Base-by-base conservation (phyloP, 2,329 filamentous ascomycete genomes). In the Tetracladium maxilliforme region DNA sequence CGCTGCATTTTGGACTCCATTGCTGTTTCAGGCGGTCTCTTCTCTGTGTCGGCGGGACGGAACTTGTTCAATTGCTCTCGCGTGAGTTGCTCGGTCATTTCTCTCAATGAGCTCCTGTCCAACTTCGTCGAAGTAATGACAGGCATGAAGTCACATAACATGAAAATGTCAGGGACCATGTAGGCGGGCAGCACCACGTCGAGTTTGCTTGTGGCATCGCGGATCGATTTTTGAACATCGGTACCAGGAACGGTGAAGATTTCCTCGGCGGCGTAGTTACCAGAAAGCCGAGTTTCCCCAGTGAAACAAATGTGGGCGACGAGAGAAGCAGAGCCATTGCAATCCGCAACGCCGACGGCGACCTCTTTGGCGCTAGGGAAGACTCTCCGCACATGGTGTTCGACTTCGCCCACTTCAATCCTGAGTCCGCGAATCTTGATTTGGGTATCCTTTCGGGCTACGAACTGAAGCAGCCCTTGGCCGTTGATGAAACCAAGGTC, bases 361-460 rank as follows among this genome's bases (percentile, higher is more conserved):
- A n/a, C n/a, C n/a, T n/a, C n/a, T n/a, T n/a, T n/a, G n/a, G n/a
- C n/a, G n/a, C n/a, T n/a, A n/a, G n/a, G n/a, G n/a, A n/a, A n/a
- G n/a, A n/a, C n/a, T 73, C 80, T 25, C 67, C 64, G 23, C 83
- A 65, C 2, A 92, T 54, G 0, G n/a, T 26, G 19, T 18, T 38
- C 35, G 4, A 38, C 29, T 13, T 35, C 35, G 8, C 29, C 32
- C 10, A 38, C 23, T 26, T 38, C 35, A 13, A 38, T 27, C n/a
- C 35, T 19, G 17, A 35, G 35, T 4, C 35, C 35, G 6, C 31
- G 27, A 10, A 38, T 18, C 39, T 77, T 77, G 27, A 74, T 60
- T 43, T 76, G 71, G 14, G 70, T 65, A 37, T 77, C 71, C 24
- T 64, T 62, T 12, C 71, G 61, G 6, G 70, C 70, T 18, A 72